Evolutionary conservation across 2,329 filamentous ascomycete genomes (phyloP), one percentile per base, ranked within the genome.

Genomic region (Arachnomyces sp.): DNA sequence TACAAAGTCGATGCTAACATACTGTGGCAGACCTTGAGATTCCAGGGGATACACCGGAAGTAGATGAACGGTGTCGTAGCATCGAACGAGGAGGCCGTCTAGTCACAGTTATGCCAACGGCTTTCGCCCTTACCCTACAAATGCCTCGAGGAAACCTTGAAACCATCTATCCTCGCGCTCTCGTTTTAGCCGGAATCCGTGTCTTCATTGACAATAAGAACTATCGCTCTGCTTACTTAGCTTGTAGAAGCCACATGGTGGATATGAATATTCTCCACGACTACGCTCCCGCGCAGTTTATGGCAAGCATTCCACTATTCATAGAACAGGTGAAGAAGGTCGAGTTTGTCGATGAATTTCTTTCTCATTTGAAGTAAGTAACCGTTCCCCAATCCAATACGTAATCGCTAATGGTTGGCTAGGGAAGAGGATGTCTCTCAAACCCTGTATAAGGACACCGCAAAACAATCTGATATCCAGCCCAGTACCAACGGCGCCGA

Each of bases 211-310:
- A 88, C 39, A 71, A 76, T 25, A 85, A 84, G 59, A 79, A 92
- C 52, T 98, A 95, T 56, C 78, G 75, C 36, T 78, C 77, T 38
- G 92, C 92, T 0, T 98, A 95, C 58, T 70, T 84, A 15, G 82
- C 87, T 46, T 96, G 92, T 59, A 80, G 92, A 37, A 90, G 82
- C 15, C 93, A 98, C 59, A 79, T 93, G 51, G 92, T 98, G 1
- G 92, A 98, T 56, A 89, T 96, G 84, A 98, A 98, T 56, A 90
- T 98, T 45, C 70, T 98, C 2, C 90, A 94, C 55, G 92, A 98
- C 56, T 86, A 96, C 63, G 80, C 80, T n/a, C 87, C 90, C 0
- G 73, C 80, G 29, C 85, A 93, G 50, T 95, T 98, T 57, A 73
- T 95, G 59, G 68, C 74, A 3, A 85, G 81, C 48, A 76, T 95